Conservation (phyloP, 2,329 filamentous ascomycete genomes). For the Parascedosporium putredinis region DNA sequence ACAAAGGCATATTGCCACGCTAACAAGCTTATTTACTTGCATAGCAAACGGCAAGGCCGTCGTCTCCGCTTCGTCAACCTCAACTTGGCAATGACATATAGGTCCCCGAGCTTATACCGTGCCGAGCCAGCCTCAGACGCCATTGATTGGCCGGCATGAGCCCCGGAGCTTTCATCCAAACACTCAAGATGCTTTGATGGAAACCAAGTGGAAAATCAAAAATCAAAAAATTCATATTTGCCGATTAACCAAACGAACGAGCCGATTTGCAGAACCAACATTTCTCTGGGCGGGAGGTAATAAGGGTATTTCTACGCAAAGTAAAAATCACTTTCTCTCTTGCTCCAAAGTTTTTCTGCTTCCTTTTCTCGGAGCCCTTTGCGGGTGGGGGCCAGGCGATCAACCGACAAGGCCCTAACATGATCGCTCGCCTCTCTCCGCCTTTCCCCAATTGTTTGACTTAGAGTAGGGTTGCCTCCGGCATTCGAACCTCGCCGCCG, state of each 20-base stretch:
- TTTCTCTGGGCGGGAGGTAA: neutral
- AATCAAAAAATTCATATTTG: neutral
- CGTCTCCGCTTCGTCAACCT: neutral
- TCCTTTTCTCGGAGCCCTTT: too few species aligned
- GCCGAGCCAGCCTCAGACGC: too few species aligned
- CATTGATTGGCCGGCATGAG: neutral
- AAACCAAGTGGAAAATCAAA: neutral
- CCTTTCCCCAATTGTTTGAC: neutral
- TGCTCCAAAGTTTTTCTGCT: neutral
- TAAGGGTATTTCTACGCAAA: too few species aligned
- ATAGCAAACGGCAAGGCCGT: neutral
- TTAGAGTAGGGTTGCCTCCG: neutral
- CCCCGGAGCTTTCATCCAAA: neutral
- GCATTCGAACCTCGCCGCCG: neutral
- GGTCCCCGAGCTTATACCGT: neutral
- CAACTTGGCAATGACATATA: neutral
- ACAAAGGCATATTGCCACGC: neutral
- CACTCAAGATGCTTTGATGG: neutral
- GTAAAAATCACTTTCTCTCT: too few species aligned
- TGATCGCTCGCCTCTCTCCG: too few species aligned
- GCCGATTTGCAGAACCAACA: neutral
- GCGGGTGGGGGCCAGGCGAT: too few species aligned
- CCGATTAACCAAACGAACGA: constrained; percentile 1
- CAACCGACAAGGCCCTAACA: too few species aligned
- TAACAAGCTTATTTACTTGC: neutral